Conservation (phyloP, 2,329 filamentous ascomycete genomes). For the Arthrinium phaeospermum region DNA sequence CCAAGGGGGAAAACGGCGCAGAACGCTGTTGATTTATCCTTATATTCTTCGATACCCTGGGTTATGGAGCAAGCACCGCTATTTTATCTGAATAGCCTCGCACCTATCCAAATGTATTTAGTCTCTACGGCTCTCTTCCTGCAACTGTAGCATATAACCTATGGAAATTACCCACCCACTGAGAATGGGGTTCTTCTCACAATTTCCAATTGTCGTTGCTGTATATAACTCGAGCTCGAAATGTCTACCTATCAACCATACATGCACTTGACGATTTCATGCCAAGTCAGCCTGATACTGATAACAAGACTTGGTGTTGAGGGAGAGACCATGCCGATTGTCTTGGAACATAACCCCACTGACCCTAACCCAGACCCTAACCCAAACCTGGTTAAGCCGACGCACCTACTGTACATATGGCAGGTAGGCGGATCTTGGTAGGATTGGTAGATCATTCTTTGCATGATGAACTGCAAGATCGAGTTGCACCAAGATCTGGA, state of each 20-base stretch:
- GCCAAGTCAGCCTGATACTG: too few species aligned
- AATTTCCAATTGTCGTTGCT: not conserved
- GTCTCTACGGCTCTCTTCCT: not conserved
- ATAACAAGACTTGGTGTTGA: too few species aligned
- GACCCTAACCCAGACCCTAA: not conserved
- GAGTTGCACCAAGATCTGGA: not conserved
- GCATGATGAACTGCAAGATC: constrained; percentile 1
- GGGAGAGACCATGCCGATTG: not conserved
- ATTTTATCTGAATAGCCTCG: not conserved
- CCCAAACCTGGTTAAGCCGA: not conserved
- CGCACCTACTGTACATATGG: not conserved
- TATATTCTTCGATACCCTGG: constrained; percentile 17
- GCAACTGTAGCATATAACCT: not conserved
- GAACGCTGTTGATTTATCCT: not conserved
- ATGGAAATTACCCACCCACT: not conserved
- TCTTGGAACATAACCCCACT: not conserved
- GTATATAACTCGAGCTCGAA: not conserved
- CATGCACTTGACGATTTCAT: not conserved
- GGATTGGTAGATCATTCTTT: not conserved
- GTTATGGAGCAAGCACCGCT: not conserved
- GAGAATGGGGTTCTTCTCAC: not conserved
- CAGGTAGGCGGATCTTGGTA: not conserved
- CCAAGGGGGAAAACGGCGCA: not conserved
- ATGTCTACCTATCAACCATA: not conserved
- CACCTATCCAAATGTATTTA: not conserved